Evolutionary conservation across 2,329 filamentous ascomycete genomes (phyloP).

Genomic region (Pseudogymnoascus sp.): DNA sequence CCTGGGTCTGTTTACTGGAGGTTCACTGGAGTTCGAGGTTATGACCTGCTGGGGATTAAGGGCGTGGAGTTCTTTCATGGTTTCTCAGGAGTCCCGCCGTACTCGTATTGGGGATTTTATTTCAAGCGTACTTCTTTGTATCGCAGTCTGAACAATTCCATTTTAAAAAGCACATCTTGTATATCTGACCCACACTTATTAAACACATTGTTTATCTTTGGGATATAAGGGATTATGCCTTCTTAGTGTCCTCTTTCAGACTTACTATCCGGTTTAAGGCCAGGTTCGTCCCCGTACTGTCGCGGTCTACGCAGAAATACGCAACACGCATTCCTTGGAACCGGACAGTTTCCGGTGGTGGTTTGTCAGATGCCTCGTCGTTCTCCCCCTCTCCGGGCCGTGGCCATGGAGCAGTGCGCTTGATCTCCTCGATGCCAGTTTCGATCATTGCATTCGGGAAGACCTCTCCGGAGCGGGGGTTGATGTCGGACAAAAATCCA

Average conservation of each 20-base stretch:
- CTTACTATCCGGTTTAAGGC: conserved; percentile 84
- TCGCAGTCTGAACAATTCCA: too few relatives aligned
- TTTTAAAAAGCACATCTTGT: too few relatives aligned
- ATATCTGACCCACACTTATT: background rate
- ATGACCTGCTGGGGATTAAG: background rate
- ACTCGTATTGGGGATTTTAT: background rate
- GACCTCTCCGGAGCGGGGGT: conserved; percentile 74
- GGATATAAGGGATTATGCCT: too few relatives aligned
- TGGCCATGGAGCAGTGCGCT: conserved; percentile 68
- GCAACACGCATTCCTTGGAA: conserved; percentile 82
- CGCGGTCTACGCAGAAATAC: conserved; percentile 58
- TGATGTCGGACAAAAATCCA: conserved; percentile 77
- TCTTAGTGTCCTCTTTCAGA: background rate
- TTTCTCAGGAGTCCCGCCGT: background rate
- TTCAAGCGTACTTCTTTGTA: background rate
- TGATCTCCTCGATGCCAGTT: conserved; percentile 71
- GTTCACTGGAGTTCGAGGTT: background rate
- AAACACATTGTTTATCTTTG: too few relatives aligned
- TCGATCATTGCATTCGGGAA: conserved; percentile 74
- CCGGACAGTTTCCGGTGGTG: conserved; percentile 64
- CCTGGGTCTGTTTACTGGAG: background rate
- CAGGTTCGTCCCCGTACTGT: conserved; percentile 67
- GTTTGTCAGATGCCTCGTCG: conserved; percentile 54
- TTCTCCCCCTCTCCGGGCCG: conserved; percentile 52
- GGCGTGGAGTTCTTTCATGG: background rate